Base-by-base conservation (phyloP, 106 monocot species). In the Agapanthus africanus region DNA sequence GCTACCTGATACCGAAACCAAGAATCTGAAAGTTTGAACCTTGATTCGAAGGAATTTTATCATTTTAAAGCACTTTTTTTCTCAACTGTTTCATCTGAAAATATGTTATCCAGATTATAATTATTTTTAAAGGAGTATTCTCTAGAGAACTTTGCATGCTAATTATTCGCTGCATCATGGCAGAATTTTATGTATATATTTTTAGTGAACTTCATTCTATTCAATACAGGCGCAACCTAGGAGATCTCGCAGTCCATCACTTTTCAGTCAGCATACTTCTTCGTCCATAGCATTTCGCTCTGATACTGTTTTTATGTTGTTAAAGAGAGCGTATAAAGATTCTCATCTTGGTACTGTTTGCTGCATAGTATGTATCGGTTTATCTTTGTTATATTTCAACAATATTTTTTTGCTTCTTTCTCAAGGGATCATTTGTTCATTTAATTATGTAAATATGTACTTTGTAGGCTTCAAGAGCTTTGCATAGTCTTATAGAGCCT, bases 281-380 rank as follows among this genome's bases (percentile, higher is more conserved):
- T 63, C 76, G 33, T 84, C 77, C 28, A 37, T 89, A 67, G 92
- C 82, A 65, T 97, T 92, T 87, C 92, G 87, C 18, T 66, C 80
- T 82, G 97, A 97, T 75, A 71, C 77, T 67, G 79, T 84, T 40
- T 66, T 97, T 41, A 59, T 84, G 40, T 80, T 97, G 38, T 71
- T 92, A 70, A 87, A 86, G 74, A 91, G 84, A 79, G 92, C 89
- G 56, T 83, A 79, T 60, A 89, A 73, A 59, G 92, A 97, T 75
- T 66, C 73, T 22, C 52, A 75, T 76, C 92, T 97, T 71, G 92
- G 86, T 73, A 70, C 65, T 76, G 79, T 97, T 74, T 92, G 92
- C 56, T 80, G 80, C 31, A 66, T 49, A 54, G 97, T 97, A 87
- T 69, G 92, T 83, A 49, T 68, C 40, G 9, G 33, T 74, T 28